A percentile compares a stretch with the other conserved stretches of the same genome.
Evolutionary conservation across 371 early-diverging fungal species (phyloP).

Genomic region (Mortierella sp.): DNA sequence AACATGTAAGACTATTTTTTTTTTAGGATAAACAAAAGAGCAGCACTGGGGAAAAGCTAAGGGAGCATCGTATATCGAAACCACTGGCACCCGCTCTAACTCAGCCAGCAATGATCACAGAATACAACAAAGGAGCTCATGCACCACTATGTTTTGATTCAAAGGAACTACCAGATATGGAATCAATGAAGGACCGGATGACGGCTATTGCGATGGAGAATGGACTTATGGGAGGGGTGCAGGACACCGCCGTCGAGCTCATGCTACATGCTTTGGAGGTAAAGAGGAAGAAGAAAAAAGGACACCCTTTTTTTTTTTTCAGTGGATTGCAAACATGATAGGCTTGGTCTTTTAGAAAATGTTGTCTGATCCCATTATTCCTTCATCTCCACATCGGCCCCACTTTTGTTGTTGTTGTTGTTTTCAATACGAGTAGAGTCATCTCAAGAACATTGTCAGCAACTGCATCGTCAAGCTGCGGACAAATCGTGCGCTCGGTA

Average conservation of each 20-base stretch:
- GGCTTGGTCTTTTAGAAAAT: constrained; percentile 1
- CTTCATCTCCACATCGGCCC: too few species aligned
- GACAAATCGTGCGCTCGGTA: constrained; percentile 73
- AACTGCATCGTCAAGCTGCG: constrained; percentile 76
- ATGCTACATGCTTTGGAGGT: constrained; percentile 81
- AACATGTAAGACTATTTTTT: background rate
- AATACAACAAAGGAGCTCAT: constrained; percentile 75
- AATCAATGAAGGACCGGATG: constrained; percentile 77
- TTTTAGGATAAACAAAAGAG: constrained; percentile 25
- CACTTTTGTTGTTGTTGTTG: background rate
- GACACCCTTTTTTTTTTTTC: background rate
- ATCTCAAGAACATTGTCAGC: constrained; percentile 77
- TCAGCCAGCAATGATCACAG: constrained; percentile 50
- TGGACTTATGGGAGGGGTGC: constrained; percentile 74
- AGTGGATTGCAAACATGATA: too few species aligned
- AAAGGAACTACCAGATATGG: constrained; percentile 75
- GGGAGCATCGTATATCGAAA: constrained; percentile 26
- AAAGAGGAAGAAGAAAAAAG: constrained; percentile 2
- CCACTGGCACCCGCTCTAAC: constrained; percentile 30
- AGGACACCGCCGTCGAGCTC: constrained; percentile 72
- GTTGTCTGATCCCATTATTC: too few species aligned
- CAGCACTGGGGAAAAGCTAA: constrained; percentile 49
- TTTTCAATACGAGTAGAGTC: constrained; percentile 55
- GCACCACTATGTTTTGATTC: constrained; percentile 78
- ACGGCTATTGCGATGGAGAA: constrained; percentile 77